Percentiles rank a stretch among this genome's conserved stretches.
These are phyloP conservation scores for Fusarium tupiense DNA, from an alignment of 2,329 filamentous ascomycete genomes.

Conservation along the genomic window DNA sequence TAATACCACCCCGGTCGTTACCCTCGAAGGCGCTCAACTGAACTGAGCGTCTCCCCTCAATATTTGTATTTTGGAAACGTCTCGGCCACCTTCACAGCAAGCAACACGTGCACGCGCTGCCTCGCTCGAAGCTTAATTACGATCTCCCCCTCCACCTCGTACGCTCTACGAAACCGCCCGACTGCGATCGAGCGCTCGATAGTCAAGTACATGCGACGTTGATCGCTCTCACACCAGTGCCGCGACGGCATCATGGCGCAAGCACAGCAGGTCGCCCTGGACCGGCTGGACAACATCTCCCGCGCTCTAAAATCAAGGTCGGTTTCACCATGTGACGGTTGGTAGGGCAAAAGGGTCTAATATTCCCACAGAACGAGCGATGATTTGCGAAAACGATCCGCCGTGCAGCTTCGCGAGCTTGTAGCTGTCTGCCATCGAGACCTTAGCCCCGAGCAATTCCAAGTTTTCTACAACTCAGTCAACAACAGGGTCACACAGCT, in stretches of 20 bases:
- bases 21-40: slow-evolving; percentile 23
- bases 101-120: slow-evolving; percentile 27
- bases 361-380: slow-evolving; percentile 51
- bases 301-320: slow-evolving; percentile 67
- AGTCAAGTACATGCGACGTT: slow-evolving; percentile 44
- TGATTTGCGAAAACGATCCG: slow-evolving; percentile 62
- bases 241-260: slow-evolving; percentile 51
- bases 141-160: slow-evolving; percentile 12
- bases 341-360: slow-evolving; percentile 23
- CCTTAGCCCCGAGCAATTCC: slow-evolving; percentile 81
- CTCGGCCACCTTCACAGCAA: not conserved
- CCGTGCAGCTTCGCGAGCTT: slow-evolving; percentile 64
- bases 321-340: slow-evolving; percentile 17
- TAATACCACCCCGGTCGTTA: slow-evolving; percentile 28
- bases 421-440: slow-evolving; percentile 71
- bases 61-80: not conserved
- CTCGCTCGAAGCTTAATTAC: slow-evolving; percentile 18
- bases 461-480: slow-evolving; percentile 64
- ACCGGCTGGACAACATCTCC: slow-evolving; percentile 64
- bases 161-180: not conserved
- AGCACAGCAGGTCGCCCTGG: slow-evolving; percentile 63
- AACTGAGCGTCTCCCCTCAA: not conserved
- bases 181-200: slow-evolving; percentile 9
- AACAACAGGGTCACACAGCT: slow-evolving; percentile 69
- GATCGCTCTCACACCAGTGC: slow-evolving; percentile 37